A percentile compares a stretch with the other conserved stretches of the same genome.
Evolutionary conservation across 352 stramenopile genomes (phyloP).

Genomic region (Pythium rhizo-oryzae): DNA sequence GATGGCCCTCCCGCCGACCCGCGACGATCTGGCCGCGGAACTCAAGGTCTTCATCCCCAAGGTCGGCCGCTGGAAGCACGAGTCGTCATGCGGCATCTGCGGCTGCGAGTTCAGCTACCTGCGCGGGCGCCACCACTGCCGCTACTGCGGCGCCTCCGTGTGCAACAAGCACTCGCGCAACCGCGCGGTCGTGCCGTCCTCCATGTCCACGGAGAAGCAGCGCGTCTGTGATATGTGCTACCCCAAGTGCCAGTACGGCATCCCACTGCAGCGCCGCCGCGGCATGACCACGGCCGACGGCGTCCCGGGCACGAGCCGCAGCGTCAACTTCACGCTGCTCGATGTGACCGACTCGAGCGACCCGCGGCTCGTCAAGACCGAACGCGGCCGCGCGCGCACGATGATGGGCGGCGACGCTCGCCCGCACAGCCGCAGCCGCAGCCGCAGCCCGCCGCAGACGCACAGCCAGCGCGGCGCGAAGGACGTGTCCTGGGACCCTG

Average conservation of each 20-base stretch:
- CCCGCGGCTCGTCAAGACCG: slow-evolving; percentile 12
- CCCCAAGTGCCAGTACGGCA: slow-evolving; percentile 44
- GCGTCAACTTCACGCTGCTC: slow-evolving; percentile 22
- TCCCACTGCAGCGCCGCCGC: slow-evolving; percentile 28
- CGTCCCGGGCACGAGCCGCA: not conserved
- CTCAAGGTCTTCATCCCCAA: slow-evolving; percentile 60
- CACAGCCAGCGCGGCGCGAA: slow-evolving; percentile 2
- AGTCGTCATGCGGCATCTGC: slow-evolving; percentile 65
- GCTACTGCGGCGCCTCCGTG: slow-evolving; percentile 73
- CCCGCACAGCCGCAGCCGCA: slow-evolving; percentile 5
- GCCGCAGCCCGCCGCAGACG: not conserved
- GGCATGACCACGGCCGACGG: slow-evolving; percentile 22
- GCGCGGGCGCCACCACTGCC: slow-evolving; percentile 77
- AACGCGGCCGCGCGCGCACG: slow-evolving; percentile 21
- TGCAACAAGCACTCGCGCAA: slow-evolving; percentile 75
- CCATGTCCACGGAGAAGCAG: slow-evolving; percentile 64
- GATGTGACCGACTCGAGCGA: slow-evolving; percentile 21
- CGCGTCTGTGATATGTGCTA: slow-evolving; percentile 79
- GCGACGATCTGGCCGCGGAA: slow-evolving; percentile 29
- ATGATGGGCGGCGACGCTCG: not conserved
- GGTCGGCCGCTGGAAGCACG: slow-evolving; percentile 54
- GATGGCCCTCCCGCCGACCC: slow-evolving; percentile 27
- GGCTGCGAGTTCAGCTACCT: slow-evolving; percentile 57
- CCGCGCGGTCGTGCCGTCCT: slow-evolving; percentile 65
- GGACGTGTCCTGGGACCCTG: slow-evolving; percentile 9